Percentiles rank a stretch among this genome's conserved stretches.
phyloP scores from a whole-genome alignment of 805 yeast genomes.

The Yueomyces sinensis region DNA sequence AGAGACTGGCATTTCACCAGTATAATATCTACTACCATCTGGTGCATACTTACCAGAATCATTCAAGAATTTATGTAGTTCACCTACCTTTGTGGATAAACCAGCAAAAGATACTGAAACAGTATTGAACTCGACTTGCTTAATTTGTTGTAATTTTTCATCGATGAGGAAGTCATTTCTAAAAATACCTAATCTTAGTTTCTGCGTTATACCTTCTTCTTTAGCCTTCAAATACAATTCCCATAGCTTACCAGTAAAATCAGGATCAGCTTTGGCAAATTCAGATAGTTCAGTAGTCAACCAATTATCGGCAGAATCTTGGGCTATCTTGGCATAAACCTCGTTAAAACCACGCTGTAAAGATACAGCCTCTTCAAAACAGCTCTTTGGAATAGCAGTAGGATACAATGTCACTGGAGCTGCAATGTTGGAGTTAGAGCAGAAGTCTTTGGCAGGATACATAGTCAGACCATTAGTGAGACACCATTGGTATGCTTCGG shows the following conservation, averaged over 20 bases:
- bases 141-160: slow-evolving; percentile 34
- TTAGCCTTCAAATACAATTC: slow-evolving; percentile 40
- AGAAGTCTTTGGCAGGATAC: slow-evolving; percentile 53
- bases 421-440: slow-evolving; percentile 29
- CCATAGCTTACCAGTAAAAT: slow-evolving; percentile 73
- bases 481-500: slow-evolving; percentile 57
- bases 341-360: slow-evolving; percentile 62
- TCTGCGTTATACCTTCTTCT: slow-evolving; percentile 30
- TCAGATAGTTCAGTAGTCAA: slow-evolving; percentile 40
- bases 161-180: slow-evolving; percentile 82
- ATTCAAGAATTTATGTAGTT: slow-evolving; percentile 58
- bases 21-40: slow-evolving; percentile 29
- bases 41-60: slow-evolving; percentile 37
- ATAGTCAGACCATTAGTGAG: slow-evolving; percentile 71
- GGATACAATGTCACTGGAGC: slow-evolving; percentile 92
- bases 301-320: slow-evolving; percentile 45
- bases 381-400: slow-evolving; percentile 63
- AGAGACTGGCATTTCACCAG: slow-evolving; percentile 46
- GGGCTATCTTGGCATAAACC: slow-evolving; percentile 53
- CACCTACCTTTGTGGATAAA: slow-evolving; percentile 65
- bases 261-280: slow-evolving; percentile 47
- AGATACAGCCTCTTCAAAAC: slow-evolving; percentile 51
- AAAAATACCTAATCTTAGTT: slow-evolving; percentile 68
- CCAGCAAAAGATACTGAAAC: slow-evolving; percentile 95
- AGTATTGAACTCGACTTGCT: slow-evolving; percentile 94